Evolutionary conservation across 768 basidiomycete genomes (phyloP).

Genomic region (Lactifluus echinatus): DNA sequence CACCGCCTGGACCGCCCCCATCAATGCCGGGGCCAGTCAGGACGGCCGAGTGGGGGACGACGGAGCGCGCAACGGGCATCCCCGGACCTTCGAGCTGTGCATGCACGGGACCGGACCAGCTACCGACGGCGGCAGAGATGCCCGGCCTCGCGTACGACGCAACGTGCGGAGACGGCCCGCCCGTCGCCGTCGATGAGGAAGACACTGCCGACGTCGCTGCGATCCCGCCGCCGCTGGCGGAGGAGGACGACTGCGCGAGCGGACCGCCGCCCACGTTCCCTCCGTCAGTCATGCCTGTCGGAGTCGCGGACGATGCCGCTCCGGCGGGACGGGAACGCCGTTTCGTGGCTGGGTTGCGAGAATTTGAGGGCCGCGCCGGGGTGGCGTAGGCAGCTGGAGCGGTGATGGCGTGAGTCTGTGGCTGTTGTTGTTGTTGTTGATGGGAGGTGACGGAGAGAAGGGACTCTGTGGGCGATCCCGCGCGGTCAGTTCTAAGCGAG

Average conservation of each 20-base stretch:
- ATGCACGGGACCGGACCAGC: constrained; percentile 31
- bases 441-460: constrained; percentile 65
- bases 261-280: background rate
- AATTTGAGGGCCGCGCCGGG: constrained; percentile 25
- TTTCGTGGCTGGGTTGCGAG: constrained; percentile 30
- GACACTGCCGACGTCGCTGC: constrained; percentile 17
- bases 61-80: constrained; percentile 55
- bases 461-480: constrained; percentile 65
- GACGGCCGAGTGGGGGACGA: constrained; percentile 28
- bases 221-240: constrained; percentile 13
- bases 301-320: constrained; percentile 11
- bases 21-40: constrained; percentile 34
- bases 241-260: background rate
- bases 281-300: constrained; percentile 4
- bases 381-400: constrained; percentile 16
- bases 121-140: constrained; percentile 29
- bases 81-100: constrained; percentile 68
- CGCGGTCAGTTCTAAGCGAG: constrained; percentile 50
- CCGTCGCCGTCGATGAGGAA: background rate
- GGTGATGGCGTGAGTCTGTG: background rate
- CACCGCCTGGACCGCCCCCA: constrained; percentile 19
- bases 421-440: constrained; percentile 25
- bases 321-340: constrained; percentile 16
- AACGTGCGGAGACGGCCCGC: constrained; percentile 5
- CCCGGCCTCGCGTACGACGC: background rate